phyloP scores from a whole-genome alignment of 495 filamentous ascomycete genomes.

The Barbatosphaeria neglecta region DNA sequence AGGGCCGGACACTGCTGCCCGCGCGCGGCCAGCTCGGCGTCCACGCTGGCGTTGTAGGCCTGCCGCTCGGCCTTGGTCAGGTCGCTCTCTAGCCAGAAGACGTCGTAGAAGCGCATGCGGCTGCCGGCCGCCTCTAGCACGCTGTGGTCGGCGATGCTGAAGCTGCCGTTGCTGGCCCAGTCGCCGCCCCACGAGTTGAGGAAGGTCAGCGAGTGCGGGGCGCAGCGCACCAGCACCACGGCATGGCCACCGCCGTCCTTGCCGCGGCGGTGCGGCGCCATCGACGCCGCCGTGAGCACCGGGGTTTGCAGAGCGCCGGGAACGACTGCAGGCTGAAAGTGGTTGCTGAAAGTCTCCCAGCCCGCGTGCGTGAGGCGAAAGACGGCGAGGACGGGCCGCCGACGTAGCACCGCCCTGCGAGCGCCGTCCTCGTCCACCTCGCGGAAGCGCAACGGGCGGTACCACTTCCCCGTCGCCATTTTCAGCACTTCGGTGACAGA shows the following conservation, averaged over 20 bases:
- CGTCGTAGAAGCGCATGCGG: background rate
- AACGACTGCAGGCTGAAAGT: background rate
- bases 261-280: background rate
- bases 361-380: background rate
- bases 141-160: background rate
- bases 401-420: background rate
- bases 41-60: background rate
- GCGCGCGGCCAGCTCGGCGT: background rate
- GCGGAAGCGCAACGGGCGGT: background rate
- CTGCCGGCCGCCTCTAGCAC: background rate
- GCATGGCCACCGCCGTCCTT: background rate
- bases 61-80: background rate
- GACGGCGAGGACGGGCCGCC: background rate
- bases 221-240: background rate
- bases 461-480: background rate
- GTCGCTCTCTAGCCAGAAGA: background rate
- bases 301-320: background rate
- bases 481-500: background rate
- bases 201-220: background rate
- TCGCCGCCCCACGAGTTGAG: background rate
- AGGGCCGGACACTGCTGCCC: background rate
- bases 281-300: background rate
- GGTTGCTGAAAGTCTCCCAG: background rate
- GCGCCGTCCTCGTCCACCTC: background rate
- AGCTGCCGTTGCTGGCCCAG: background rate